phyloP scores from a whole-genome alignment of 2,329 filamentous ascomycete species.

The Dactylellina leptospora region DNA sequence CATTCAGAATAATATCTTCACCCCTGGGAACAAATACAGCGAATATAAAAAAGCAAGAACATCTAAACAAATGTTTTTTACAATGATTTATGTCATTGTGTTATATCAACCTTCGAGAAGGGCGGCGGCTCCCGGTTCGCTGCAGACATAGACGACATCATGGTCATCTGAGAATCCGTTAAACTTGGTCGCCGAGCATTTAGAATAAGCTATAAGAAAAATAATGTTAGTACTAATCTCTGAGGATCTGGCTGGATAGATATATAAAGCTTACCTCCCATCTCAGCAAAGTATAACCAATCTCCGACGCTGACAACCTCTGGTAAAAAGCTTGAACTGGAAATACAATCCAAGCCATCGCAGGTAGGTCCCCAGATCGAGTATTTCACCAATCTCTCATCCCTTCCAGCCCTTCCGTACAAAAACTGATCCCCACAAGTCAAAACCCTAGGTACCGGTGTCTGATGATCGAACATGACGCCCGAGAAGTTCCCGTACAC shows the following conservation, averaged over 20 bases:
- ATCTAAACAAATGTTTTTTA: not conserved
- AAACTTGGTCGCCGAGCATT: conserved; percentile 96
- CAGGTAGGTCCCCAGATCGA: conserved; percentile 98
- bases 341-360: conserved; percentile 95
- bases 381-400: conserved; percentile 74
- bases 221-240: not conserved
- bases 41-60: not conserved
- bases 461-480: conserved; percentile 99
- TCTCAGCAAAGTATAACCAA: conserved; percentile 98
- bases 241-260: not conserved
- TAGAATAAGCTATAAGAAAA: conserved; percentile 76
- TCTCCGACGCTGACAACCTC: conserved; percentile 88
- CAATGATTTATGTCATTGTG: not conserved
- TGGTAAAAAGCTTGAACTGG: conserved; percentile 78
- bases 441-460: conserved; percentile 84
- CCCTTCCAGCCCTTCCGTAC: conserved; percentile 68
- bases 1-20: not conserved
- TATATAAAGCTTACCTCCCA: conserved; percentile 68
- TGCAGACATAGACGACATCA: conserved; percentile 92
- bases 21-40: not conserved
- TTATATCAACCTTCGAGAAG: conserved; percentile 64
- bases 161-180: conserved; percentile 95
- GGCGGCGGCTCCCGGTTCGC: conserved; percentile 84
- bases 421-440: conserved; percentile 69
- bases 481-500: conserved; percentile 98